Percentiles rank a stretch among this genome's conserved stretches.
phyloP scores from a whole-genome alignment of 345 rosid species.

The Eucalyptus leucophloia region DNA sequence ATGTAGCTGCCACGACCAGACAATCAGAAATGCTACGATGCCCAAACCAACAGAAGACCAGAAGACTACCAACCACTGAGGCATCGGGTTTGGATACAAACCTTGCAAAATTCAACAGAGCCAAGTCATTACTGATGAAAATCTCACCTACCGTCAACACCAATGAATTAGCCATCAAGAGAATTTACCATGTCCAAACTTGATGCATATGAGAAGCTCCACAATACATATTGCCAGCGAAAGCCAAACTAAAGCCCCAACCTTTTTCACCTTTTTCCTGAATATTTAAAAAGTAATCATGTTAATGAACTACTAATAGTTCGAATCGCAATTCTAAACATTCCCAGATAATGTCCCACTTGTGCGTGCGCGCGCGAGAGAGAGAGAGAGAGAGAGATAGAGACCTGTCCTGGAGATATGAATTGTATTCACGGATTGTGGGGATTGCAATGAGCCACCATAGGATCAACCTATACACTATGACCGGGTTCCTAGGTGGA shows the following conservation, averaged over 20 bases:
- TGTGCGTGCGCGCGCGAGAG: rapidly evolving
- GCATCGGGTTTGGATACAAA: slow-evolving; percentile 81
- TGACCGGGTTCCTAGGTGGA: slow-evolving; percentile 91
- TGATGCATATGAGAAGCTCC: slow-evolving; percentile 94
- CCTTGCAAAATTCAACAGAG: slow-evolving; percentile 19
- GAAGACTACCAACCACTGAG: slow-evolving; percentile 53
- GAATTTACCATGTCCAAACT: slow-evolving; percentile 77
- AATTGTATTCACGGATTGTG: slow-evolving; percentile 89
- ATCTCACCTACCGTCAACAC: background rate
- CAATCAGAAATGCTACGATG: slow-evolving; percentile 38
- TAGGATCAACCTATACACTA: slow-evolving; percentile 77
- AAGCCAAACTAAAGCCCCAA: slow-evolving; percentile 98
- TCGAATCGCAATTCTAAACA: background rate
- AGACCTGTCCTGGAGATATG: slow-evolving; percentile 93
- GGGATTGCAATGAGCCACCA: slow-evolving; percentile 99
- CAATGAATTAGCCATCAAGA: background rate
- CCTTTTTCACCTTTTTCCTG: slow-evolving; percentile 84
- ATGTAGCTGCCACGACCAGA: slow-evolving; percentile 78
- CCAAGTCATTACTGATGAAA: background rate
- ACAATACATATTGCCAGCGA: slow-evolving; percentile 92
- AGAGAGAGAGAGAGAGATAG: background rate
- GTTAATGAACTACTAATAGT: background rate
- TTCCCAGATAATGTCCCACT: background rate
- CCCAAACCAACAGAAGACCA: slow-evolving; percentile 60
- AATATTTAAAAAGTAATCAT: background rate